Percentiles rank a stretch among this genome's conserved stretches.
Conservation (phyloP, 2,329 filamentous ascomycete genomes). For the Xylariomycetidae sp. region DNA sequence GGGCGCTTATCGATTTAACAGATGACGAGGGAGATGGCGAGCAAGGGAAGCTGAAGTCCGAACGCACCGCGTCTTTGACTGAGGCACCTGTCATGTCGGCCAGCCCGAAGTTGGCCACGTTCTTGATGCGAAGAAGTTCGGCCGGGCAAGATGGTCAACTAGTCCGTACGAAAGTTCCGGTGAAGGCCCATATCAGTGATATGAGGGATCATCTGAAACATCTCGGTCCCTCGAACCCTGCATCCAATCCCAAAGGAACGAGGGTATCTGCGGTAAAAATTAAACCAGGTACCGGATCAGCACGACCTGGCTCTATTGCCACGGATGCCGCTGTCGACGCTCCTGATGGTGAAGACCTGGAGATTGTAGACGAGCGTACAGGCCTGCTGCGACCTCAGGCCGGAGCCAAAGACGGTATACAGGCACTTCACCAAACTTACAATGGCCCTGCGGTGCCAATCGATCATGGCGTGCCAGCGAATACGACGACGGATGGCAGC, state of each 20-base stretch:
- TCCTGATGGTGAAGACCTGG: conserved; percentile 4
- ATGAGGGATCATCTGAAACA: conserved; percentile 60
- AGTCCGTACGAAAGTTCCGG: conserved; percentile 43
- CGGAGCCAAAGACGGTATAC: conserved; percentile 61
- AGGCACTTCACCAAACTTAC: conserved; percentile 54
- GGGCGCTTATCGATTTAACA: conserved; percentile 38
- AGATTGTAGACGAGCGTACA: conserved; percentile 34
- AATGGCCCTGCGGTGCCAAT: conserved; percentile 35
- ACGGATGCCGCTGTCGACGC: conserved; percentile 15
- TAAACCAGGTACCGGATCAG: conserved; percentile 40
- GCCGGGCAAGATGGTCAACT: conserved; percentile 48
- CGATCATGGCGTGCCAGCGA: too few species aligned
- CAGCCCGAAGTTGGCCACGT: conserved; percentile 49
- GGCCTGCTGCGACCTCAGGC: conserved; percentile 45
- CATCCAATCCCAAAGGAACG: conserved; percentile 59
- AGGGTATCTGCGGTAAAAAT: conserved; percentile 63
- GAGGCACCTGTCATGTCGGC: conserved; percentile 36
- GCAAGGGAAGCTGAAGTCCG: conserved; percentile 20
- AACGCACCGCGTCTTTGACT: conserved; percentile 31
- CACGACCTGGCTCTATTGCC: conserved; percentile 16
- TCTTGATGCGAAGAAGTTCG: conserved; percentile 56
- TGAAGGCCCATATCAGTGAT: conserved; percentile 58
- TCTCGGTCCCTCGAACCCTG: conserved; percentile 63
- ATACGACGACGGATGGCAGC: conserved; percentile 7
- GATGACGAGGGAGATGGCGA: conserved; percentile 25